phyloP scores from a whole-genome alignment of 805 yeast species.

The Ogataea naganishii region DNA sequence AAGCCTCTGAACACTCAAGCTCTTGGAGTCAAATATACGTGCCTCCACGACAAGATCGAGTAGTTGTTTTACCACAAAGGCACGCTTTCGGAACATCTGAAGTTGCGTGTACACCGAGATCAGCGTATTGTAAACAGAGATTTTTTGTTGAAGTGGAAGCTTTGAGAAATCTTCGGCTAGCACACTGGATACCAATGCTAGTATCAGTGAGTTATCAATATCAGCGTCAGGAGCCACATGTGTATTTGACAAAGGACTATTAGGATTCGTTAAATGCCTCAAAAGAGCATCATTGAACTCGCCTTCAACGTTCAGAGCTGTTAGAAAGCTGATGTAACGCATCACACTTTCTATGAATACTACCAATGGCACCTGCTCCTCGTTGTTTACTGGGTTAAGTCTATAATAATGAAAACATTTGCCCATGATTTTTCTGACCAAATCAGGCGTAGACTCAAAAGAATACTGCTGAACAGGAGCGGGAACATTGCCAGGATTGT shows the following conservation, averaged over 20 bases:
- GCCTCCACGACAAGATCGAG: slow-evolving; percentile 33
- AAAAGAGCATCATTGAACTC: slow-evolving; percentile 34
- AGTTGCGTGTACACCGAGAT: slow-evolving; percentile 57
- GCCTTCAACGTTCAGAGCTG: slow-evolving; percentile 39
- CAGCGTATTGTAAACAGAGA: slow-evolving; percentile 55
- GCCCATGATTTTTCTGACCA: slow-evolving; percentile 28
- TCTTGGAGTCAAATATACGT: slow-evolving; percentile 5
- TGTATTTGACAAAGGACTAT: slow-evolving; percentile 13
- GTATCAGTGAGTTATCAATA: slow-evolving; percentile 32
- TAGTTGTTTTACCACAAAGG: slow-evolving; percentile 60
- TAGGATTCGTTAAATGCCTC: slow-evolving; percentile 36
- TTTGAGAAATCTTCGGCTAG: slow-evolving; percentile 34
- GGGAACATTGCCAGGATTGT: slow-evolving; percentile 6
- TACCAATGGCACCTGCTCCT: slow-evolving; percentile 74
- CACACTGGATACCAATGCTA: slow-evolving; percentile 36
- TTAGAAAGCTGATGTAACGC: slow-evolving; percentile 54
- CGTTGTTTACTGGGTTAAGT: slow-evolving; percentile 45
- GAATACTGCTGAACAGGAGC: slow-evolving; percentile 11
- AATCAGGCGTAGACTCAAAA: slow-evolving; percentile 20
- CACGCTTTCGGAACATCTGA: slow-evolving; percentile 56
- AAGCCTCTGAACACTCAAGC: slow-evolving; percentile 7
- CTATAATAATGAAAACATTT: slow-evolving; percentile 36
- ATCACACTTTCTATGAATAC: slow-evolving; percentile 68
- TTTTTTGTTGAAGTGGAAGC: slow-evolving; percentile 44
- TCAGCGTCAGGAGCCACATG: slow-evolving; percentile 3